phyloP scores from a whole-genome alignment of 371 early-diverging fungal genomes.

The Actinomortierella wolfii region DNA sequence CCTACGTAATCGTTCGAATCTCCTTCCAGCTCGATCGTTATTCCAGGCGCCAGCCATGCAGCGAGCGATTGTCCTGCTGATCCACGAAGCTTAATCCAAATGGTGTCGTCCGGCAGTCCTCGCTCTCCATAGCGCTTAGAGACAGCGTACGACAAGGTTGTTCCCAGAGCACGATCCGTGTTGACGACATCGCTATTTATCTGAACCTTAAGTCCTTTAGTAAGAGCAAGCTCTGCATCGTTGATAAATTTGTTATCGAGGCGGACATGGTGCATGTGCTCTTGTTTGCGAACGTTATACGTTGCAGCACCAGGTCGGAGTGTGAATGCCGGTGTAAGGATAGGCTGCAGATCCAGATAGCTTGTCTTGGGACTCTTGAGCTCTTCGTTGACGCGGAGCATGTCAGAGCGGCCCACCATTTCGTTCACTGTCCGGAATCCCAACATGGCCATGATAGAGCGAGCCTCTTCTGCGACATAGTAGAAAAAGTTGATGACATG shows the following conservation, averaged over 20 bases:
- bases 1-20: conserved; percentile 98
- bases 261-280: conserved; percentile 84
- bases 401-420: conserved; percentile 93
- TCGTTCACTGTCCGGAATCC: conserved; percentile 92
- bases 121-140: conserved; percentile 79
- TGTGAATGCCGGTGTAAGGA: conserved; percentile 86
- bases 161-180: conserved; percentile 94
- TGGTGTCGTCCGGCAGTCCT: conserved; percentile 86
- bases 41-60: conserved; percentile 92
- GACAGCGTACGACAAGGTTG: conserved; percentile 89
- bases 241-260: conserved; percentile 85
- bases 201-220: conserved; percentile 59
- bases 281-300: conserved; percentile 78
- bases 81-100: conserved; percentile 86
- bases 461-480: conserved; percentile 94
- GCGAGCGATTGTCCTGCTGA: conserved; percentile 97
- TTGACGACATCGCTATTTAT: conserved; percentile 81
- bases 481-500: conserved; percentile 97
- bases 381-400: conserved; percentile 74
- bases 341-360: conserved; percentile 83
- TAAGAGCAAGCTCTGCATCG: conserved; percentile 75
- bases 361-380: conserved; percentile 82
- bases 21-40: conserved; percentile 92
- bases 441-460: conserved; percentile 90
- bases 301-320: conserved; percentile 89